Evolutionary conservation across 495 filamentous ascomycete species (phyloP).

Genomic region (Articulospora tetracladia): DNA sequence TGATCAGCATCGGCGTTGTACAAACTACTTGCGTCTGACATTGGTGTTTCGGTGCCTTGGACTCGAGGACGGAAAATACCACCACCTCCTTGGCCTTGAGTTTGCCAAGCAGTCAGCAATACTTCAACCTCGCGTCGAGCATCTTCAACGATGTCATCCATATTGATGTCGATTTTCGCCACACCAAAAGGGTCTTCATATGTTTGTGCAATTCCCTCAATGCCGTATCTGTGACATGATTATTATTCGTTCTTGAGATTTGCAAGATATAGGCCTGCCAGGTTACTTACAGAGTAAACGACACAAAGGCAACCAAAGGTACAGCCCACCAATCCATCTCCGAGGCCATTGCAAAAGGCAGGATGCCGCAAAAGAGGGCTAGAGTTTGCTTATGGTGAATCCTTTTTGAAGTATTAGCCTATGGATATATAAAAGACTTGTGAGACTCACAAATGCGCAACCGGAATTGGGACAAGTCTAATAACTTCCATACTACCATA

Average conservation of each 20-base stretch:
- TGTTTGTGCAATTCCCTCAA: slow-evolving; percentile 43
- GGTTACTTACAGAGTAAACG: slow-evolving; percentile 71
- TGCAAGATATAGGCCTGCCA: too few species aligned
- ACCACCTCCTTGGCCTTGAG: slow-evolving; percentile 17
- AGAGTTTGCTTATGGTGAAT: slow-evolving; percentile 78
- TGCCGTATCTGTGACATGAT: slow-evolving; percentile 44
- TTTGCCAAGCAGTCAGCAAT: slow-evolving; percentile 60
- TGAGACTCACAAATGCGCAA: slow-evolving; percentile 61
- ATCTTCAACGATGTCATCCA: slow-evolving; percentile 71
- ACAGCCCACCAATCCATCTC: slow-evolving; percentile 71
- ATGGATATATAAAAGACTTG: neutral
- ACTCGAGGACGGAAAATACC: slow-evolving; percentile 23
- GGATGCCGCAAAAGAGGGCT: slow-evolving; percentile 64
- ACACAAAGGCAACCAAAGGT: slow-evolving; percentile 61
- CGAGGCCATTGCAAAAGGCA: slow-evolving; percentile 70
- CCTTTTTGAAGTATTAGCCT: slow-evolving; percentile 25
- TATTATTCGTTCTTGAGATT: too few species aligned
- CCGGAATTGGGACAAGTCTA: slow-evolving; percentile 63
- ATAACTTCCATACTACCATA: slow-evolving; percentile 77
- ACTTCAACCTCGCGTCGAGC: slow-evolving; percentile 59
- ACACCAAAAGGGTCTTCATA: slow-evolving; percentile 72
- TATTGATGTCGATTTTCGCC: slow-evolving; percentile 74
- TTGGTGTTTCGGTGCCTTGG: slow-evolving; percentile 3
- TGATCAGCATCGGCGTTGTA: slow-evolving; percentile 6
- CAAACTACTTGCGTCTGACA: slow-evolving; percentile 15